These are phyloP conservation scores for Arachnomyces sp. DNA, from an alignment of 2,329 filamentous ascomycete genomes.

Conservation along the genomic window DNA sequence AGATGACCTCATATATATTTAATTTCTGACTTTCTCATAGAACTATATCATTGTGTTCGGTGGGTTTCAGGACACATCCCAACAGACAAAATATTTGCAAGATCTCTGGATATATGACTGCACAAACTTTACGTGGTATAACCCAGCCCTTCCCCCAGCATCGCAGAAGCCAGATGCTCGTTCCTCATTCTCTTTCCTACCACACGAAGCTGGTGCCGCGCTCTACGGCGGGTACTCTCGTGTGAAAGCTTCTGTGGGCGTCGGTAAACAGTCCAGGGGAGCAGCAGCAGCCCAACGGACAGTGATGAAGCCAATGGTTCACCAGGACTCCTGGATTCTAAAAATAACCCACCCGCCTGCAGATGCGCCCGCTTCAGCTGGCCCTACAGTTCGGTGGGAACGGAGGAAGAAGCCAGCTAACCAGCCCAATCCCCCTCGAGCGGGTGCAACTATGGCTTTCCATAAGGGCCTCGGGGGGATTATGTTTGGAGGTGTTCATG, in stretches of 20 bases:
- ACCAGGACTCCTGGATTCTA: constrained; percentile 92
- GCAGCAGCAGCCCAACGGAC: constrained; percentile 57
- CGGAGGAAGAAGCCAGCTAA: constrained; percentile 88
- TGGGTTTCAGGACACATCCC: constrained; percentile 93
- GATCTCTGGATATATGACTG: constrained; percentile 97
- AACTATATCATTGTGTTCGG: constrained; percentile 94
- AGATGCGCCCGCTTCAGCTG: constrained; percentile 58
- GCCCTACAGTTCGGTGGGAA: constrained; percentile 80
- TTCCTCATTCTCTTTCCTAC: constrained; percentile 85
- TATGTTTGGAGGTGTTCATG: constrained; percentile 88
- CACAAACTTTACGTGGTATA: constrained; percentile 74
- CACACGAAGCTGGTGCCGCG: constrained; percentile 82
- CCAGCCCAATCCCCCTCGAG: constrained; percentile 70
- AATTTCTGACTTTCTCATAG: constrained; percentile 15
- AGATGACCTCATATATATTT: not conserved
- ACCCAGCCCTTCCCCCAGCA: constrained; percentile 65
- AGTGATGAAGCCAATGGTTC: constrained; percentile 75
- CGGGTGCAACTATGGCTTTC: constrained; percentile 86
- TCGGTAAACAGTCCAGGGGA: constrained; percentile 56
- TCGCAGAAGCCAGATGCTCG: constrained; percentile 83
- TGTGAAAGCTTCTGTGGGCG: constrained; percentile 61
- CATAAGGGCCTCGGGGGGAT: constrained; percentile 90
- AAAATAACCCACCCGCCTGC: constrained; percentile 65
- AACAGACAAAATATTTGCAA: constrained; percentile 85
- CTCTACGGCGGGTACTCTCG: constrained; percentile 91